Percentiles rank a stretch among this genome's conserved stretches.
These are phyloP conservation scores for Mycena galopus DNA, from an alignment of 768 basidiomycete species.

Conservation along the genomic window DNA sequence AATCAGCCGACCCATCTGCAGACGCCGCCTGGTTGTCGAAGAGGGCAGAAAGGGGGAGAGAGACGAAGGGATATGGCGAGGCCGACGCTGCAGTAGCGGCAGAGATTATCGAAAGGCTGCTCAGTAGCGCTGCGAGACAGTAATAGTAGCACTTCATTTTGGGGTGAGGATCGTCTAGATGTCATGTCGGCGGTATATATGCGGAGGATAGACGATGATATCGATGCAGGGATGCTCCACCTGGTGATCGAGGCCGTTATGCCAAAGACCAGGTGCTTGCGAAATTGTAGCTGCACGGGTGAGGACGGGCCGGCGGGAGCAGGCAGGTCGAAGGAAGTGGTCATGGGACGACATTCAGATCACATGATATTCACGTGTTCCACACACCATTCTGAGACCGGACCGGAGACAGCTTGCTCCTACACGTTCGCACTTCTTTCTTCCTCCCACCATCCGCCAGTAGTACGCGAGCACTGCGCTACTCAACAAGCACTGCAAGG, in stretches of 20 bases:
- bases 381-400: too few species aligned
- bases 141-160: constrained; percentile 10
- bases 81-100: neutral
- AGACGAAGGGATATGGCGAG: constrained; percentile 2
- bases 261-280: neutral
- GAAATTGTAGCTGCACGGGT: neutral
- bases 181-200: neutral
- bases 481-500: too few species aligned
- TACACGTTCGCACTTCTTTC: too few species aligned
- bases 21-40: constrained; percentile 34
- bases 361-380: too few species aligned
- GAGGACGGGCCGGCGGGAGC: neutral
- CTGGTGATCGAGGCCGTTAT: constrained; percentile 4
- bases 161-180: neutral
- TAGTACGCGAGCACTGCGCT: too few species aligned
- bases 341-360: too few species aligned
- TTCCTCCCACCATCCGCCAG: too few species aligned
- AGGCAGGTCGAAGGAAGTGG: neutral
- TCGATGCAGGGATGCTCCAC: neutral
- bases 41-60: neutral
- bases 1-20: constrained; percentile 19
- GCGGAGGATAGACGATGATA: neutral
- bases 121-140: neutral
- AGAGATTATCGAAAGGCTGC: neutral
- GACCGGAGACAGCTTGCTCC: too few species aligned